These are phyloP conservation scores for Physcia stellaris DNA, from an alignment of 495 filamentous ascomycete species.

Conservation along the genomic window DNA sequence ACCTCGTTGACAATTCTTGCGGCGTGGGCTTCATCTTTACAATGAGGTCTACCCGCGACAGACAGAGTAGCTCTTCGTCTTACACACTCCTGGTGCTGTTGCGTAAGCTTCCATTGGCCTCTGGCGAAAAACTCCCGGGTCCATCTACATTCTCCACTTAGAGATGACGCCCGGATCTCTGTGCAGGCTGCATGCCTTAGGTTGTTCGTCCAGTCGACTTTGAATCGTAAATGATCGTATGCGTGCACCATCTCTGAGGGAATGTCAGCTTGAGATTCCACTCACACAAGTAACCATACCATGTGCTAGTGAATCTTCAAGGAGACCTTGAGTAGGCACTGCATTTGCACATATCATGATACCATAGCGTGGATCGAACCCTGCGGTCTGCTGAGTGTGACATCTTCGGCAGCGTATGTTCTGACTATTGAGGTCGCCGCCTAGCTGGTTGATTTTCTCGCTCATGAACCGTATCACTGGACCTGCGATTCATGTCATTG, in stretches of 20 bases:
- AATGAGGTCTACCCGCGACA: conserved; percentile 57
- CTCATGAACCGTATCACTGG: conserved; percentile 76
- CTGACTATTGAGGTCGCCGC: conserved; percentile 51
- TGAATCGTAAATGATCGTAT: conserved; percentile 83
- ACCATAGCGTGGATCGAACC: conserved; percentile 70
- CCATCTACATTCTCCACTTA: conserved; percentile 92
- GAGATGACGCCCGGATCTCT: conserved; percentile 90
- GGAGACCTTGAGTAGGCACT: conserved; percentile 53
- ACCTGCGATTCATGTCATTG: conserved; percentile 22
- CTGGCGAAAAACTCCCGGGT: conserved; percentile 68
- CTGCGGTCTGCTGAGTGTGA: conserved; percentile 51
- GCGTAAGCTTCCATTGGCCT: conserved; percentile 73
- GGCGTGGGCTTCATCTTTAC: conserved; percentile 79
- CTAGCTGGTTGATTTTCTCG: conserved; percentile 61
- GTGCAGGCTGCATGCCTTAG: conserved; percentile 85
- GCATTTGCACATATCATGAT: conserved; percentile 87
- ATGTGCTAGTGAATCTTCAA: conserved; percentile 91
- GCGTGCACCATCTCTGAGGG: conserved; percentile 80
- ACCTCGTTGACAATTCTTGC: conserved; percentile 85
- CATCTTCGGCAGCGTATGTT: conserved; percentile 80
- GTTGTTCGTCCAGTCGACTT: conserved; percentile 65
- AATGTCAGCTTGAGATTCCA: conserved; percentile 1
- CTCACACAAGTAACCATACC: conserved; percentile 5
- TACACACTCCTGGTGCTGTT: conserved; percentile 91
- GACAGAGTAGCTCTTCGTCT: conserved; percentile 63